Base-by-base conservation (phyloP, 306 rosid species). In the Pyrus communis region DNA sequence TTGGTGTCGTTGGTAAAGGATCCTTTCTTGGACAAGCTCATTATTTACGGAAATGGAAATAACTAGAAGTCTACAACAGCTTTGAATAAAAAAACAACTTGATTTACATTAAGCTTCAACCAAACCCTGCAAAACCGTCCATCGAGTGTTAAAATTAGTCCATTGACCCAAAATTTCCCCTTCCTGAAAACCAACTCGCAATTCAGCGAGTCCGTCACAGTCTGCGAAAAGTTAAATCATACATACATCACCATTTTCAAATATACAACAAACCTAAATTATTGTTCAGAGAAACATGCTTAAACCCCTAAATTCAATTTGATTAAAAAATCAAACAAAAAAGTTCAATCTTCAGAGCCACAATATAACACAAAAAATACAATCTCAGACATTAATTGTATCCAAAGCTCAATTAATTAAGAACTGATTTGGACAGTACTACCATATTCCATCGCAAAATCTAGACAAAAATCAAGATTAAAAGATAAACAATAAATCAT, bases 1-100 rank as follows among this genome's bases (percentile, higher is more conserved):
- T 84, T 89, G 7, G 87, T 68, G 72, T 92, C 91, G 5, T 74
- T 73, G 35, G 75, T 66, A 55, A 75, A 88, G 81, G 82, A 76
- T 76, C 79, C 91, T 83, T 89, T 90, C 91, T 86, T 87, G 75
- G 94, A 85, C 76, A 92, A 84, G 90, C 85, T 91, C 98, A 94
- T 94, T 80, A 89, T 91, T 91, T 73, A 83, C 85, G 57, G 61
- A 75, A 60, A 82, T 86, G 40, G 65, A 76, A 70, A 82, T 31
- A 75, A 73, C 73, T 35, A 38, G 9, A 38, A 38, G 42, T 38
- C 42, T 38, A 21, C 7, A 61, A 11, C 30, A 78, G 30, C 30
- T 62, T 68, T 31, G 45, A 64, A 73, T 57, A 28, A 42, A 23
- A 45, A 49, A 72, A 55, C 22, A 40, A 73, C 82, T 61, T 79